Evolutionary conservation across 306 rosid species (phyloP).

Genomic region (Neltuma alba): DNA sequence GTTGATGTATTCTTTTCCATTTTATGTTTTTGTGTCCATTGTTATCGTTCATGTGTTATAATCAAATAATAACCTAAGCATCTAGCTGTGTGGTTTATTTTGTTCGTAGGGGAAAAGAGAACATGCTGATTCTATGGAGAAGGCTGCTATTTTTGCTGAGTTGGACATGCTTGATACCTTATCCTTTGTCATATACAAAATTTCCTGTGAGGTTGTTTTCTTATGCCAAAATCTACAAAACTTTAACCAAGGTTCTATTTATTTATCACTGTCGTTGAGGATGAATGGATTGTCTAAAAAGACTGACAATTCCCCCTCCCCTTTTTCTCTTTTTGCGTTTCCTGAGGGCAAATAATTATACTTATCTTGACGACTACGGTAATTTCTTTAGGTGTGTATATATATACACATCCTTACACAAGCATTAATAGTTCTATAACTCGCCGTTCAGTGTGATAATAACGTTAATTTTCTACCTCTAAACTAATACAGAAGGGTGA

Average conservation of each 20-base stretch:
- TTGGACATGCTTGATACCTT: slow-evolving; percentile 44
- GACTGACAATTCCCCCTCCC: background rate
- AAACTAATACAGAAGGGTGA: background rate
- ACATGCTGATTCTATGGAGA: slow-evolving; percentile 27
- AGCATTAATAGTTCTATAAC: background rate
- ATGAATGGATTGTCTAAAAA: background rate
- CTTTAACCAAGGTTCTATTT: background rate
- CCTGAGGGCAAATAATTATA: background rate
- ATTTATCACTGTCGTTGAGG: background rate
- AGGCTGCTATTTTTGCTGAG: slow-evolving; percentile 17
- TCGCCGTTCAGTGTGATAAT: background rate
- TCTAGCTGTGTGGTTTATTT: background rate
- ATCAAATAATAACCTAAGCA: background rate
- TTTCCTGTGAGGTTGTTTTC: slow-evolving; percentile 49
- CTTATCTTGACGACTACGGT: background rate
- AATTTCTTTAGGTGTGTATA: background rate
- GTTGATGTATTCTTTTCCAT: background rate
- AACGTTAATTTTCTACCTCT: background rate
- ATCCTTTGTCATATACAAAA: slow-evolving; percentile 50
- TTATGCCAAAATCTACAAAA: background rate
- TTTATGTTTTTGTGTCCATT: background rate
- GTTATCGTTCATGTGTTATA: background rate
- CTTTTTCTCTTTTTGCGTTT: background rate
- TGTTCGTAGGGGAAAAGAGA: slow-evolving; percentile 41
- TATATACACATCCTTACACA: background rate